Conservation (phyloP, 495 filamentous ascomycete genomes). For the Penicillium chermesinum region DNA sequence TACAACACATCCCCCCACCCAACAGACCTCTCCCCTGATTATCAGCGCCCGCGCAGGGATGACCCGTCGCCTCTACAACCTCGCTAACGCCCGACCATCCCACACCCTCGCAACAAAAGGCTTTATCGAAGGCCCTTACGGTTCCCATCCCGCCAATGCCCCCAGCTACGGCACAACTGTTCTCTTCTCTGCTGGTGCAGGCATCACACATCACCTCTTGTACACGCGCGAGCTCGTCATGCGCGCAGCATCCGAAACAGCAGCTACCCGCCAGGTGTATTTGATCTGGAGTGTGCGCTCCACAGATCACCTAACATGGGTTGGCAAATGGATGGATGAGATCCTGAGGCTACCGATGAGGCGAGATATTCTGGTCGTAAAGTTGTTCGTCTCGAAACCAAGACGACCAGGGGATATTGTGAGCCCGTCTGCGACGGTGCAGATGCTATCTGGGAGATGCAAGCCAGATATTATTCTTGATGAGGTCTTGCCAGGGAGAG, state of each 20-base stretch:
- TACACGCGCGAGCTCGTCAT: conserved; percentile 70
- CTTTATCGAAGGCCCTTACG: conserved; percentile 80
- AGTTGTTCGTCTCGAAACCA: conserved; percentile 87
- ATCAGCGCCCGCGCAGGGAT: conserved; percentile 76
- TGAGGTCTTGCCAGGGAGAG: conserved; percentile 67
- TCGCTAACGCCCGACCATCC: conserved; percentile 54
- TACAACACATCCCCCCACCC: conserved; percentile 19
- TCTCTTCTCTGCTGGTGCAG: conserved; percentile 81
- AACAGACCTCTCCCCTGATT: conserved; percentile 70
- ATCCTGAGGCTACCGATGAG: conserved; percentile 80
- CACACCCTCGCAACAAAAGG: conserved; percentile 56
- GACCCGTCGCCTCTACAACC: conserved; percentile 69
- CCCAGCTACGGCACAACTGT: conserved; percentile 80
- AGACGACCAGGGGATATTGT: conserved; percentile 58
- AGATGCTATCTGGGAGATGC: conserved; percentile 79
- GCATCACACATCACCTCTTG: conserved; percentile 82
- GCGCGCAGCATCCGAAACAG: conserved; percentile 61
- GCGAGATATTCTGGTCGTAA: conserved; percentile 74
- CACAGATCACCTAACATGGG: conserved; percentile 88
- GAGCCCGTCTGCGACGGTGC: conserved; percentile 73
- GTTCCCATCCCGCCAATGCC: conserved; percentile 56
- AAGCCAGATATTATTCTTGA: conserved; percentile 58
- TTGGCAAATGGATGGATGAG: conserved; percentile 90
- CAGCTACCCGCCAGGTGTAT: conserved; percentile 72
- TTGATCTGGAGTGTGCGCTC: conserved; percentile 89